These are phyloP conservation scores for Pythium brassicae DNA, from an alignment of 352 stramenopile species.

Conservation along the genomic window DNA sequence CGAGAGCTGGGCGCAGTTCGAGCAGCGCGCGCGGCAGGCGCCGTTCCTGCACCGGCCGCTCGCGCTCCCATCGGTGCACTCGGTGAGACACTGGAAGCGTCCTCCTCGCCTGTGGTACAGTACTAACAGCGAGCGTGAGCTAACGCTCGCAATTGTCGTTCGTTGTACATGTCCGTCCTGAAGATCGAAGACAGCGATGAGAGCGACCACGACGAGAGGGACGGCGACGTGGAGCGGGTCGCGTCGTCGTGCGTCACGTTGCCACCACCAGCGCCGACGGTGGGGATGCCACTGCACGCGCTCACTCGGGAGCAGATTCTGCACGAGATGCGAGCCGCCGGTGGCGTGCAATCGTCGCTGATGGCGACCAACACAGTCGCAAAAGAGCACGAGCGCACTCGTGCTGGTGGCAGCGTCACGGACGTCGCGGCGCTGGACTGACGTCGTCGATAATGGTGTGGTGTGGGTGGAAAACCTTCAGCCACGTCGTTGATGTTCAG, in stretches of 20 bases:
- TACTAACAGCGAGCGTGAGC: not conserved
- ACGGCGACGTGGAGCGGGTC: too few species aligned
- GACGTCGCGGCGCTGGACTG: constrained; percentile 8
- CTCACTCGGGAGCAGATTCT: constrained; percentile 57
- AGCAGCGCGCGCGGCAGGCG: constrained; percentile 43
- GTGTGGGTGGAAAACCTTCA: too few species aligned
- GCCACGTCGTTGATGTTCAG: too few species aligned
- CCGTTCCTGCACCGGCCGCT: constrained; percentile 41
- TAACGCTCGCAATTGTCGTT: not conserved
- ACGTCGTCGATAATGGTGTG: not conserved
- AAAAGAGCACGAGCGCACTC: too few species aligned
- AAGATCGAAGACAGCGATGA: constrained; percentile 17
- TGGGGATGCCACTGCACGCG: constrained; percentile 24
- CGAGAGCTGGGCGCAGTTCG: constrained; percentile 58
- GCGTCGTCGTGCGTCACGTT: not conserved
- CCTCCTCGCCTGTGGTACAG: constrained; percentile 11
- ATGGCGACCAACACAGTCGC: not conserved
- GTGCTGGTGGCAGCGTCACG: not conserved
- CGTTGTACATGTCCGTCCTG: not conserved
- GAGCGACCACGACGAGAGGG: constrained; percentile 4
- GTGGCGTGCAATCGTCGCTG: not conserved
- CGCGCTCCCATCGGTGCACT: constrained; percentile 46
- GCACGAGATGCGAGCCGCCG: constrained; percentile 19
- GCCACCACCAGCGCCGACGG: not conserved
- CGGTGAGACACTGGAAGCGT: constrained; percentile 8